Base-by-base conservation (phyloP, 2,329 filamentous ascomycete species). In the Cercospora janseana region DNA sequence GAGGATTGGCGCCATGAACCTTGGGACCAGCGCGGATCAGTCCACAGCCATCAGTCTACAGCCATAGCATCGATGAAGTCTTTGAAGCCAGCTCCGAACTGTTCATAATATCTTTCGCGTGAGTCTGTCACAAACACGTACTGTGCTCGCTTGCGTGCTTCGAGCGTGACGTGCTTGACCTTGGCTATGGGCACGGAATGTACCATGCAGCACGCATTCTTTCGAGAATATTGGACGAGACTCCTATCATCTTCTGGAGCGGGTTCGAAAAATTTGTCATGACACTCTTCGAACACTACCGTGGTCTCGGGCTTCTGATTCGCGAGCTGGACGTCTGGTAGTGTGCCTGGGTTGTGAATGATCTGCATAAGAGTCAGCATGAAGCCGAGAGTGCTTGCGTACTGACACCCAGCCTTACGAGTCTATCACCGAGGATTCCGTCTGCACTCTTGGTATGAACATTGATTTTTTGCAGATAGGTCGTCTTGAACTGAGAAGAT, bases 51-150 rank as follows among this genome's bases (percentile, higher is more conserved):
- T n/a, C n/a, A 51, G 2, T 40, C 42, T 28, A 24, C 27, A 10
- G 48, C 34, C 56, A 59, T 57, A 13, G 56, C 54, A 16, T 44
- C 31, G 37, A 59, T 51, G 49, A 55, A 59, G 35, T 50, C 54
- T 32, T 47, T 43, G 48, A 52, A 56, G 24, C 54, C 54, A 21
- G 48, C 49, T 15, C 49, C 52, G 28, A 59, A 59, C 28, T 52
- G 38, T 24, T 57, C 56, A 28, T 59, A 59, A 35, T 35, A 57
- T 12, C 51, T 42, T 31, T 43, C 47, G 29, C 21, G 26, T 13
- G 45, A 49, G 31, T 57, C 54, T 2, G 56, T 59, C 34, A 55
- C 46, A 49, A 59, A 59, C 21, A 59, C 34, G 29, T 59, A 57
- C 34, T 56, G 34, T 41, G 54, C 56, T 24, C 54, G 48, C 18